Evolutionary conservation across 768 basidiomycete species (phyloP), one percentile per base, ranked within the genome.

Genomic region (Termitomyces sp.): DNA sequence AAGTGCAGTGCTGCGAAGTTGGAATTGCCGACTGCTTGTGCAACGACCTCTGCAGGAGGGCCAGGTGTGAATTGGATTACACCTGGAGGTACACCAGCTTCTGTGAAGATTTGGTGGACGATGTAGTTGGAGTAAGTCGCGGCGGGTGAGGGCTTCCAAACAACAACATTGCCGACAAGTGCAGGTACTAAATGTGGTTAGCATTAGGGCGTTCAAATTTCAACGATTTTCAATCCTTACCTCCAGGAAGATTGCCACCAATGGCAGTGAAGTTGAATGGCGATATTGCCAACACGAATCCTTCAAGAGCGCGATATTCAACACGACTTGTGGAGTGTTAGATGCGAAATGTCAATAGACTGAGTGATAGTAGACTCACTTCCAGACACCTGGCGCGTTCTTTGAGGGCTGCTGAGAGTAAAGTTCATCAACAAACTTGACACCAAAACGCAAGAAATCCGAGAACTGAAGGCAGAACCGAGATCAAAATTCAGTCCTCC

Each of bases 181-280:
- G 93, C 95, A 37, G 97, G 97, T 30, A 83, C 94, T 83, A 64
- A 26, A 60, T 21, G 41, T 10, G 51, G 53, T 53, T 56, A 15
- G 54, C 56, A 44, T 38, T 42, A 14, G 62, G 59, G 28, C 54
- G 11, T 53, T 8, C 23, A 17, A 15, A 40, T 14, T 15, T 15
- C 33, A 56, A 33, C 33, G 35, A 15, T 26, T 40, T 46, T 33
- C 3, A 14, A 8, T 31, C 50, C 59, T 33, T 26, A 69, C 77
- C 52, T 71, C 83, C 89, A 7, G 87, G 83, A 37, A 98, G 89
- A 71, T 99, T 99, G 14, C 93, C 97, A 41, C 94, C 96, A 60
- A 99, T 99, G 28, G 96, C 96, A 33, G 96, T 98, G 69, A 94
- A 95, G 74, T 99, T 99, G 79, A 99, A 98, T 0, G 97, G 97